Percentiles rank a stretch among this genome's conserved stretches.
Evolutionary conservation across 495 filamentous ascomycete species (phyloP).

Genomic region (Aspergillus asperescens): DNA sequence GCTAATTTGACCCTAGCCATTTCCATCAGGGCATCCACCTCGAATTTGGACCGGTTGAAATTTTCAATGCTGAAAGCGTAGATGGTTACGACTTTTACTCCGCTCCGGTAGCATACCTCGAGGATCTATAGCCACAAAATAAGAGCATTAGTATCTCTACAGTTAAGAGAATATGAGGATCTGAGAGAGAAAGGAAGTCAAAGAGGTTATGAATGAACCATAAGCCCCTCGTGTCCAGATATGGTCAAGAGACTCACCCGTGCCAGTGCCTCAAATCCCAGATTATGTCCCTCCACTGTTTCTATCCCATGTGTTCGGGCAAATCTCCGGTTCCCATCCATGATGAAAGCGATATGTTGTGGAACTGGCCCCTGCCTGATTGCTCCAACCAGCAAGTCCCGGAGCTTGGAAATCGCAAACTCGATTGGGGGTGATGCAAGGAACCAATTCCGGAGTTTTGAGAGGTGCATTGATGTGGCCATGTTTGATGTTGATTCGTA

Average conservation of each 20-base stretch:
- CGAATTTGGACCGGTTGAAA: slow-evolving; percentile 96
- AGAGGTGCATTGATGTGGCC: slow-evolving; percentile 59
- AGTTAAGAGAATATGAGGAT: neutral
- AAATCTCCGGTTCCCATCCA: slow-evolving; percentile 96
- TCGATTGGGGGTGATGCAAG: slow-evolving; percentile 83
- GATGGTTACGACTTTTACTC: slow-evolving; percentile 88
- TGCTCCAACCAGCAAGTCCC: slow-evolving; percentile 79
- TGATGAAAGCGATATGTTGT: slow-evolving; percentile 92
- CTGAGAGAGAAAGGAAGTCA: neutral
- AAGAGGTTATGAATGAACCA: neutral
- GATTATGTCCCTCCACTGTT: slow-evolving; percentile 92
- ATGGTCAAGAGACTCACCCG: slow-evolving; percentile 44
- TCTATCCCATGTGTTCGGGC: slow-evolving; percentile 87
- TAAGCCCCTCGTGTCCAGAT: neutral
- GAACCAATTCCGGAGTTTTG: slow-evolving; percentile 78
- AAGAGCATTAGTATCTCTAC: neutral
- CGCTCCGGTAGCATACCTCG: slow-evolving; percentile 95
- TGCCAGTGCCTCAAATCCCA: slow-evolving; percentile 93
- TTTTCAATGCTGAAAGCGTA: slow-evolving; percentile 99
- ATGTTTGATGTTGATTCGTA: slow-evolving; percentile 22
- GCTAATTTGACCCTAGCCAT: slow-evolving; percentile 92
- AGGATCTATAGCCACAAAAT: slow-evolving; percentile 59
- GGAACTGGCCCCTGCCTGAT: slow-evolving; percentile 87
- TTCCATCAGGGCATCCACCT: slow-evolving; percentile 96
- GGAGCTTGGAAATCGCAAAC: slow-evolving; percentile 65